These are phyloP conservation scores for Ascobolus immersus DNA, from an alignment of 495 filamentous ascomycete genomes.

Conservation along the genomic window DNA sequence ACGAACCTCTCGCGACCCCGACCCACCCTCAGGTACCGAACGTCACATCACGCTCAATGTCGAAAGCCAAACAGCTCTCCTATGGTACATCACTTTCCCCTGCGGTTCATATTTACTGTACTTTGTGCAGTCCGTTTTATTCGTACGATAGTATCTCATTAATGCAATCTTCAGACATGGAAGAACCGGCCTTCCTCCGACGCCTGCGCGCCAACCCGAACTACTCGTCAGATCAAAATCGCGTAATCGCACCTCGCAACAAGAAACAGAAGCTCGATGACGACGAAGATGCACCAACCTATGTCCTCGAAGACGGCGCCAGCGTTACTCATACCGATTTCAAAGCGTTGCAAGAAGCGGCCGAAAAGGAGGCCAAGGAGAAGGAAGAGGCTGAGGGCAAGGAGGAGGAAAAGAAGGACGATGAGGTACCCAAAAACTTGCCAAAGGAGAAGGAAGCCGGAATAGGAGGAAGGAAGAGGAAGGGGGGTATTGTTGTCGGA, in stretches of 20 bases:
- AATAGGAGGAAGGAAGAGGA: no score
- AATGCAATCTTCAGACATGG: conserved; percentile 13
- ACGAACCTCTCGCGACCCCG: neutral
- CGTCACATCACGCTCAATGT: conserved; percentile 12
- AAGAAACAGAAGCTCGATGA: conserved; percentile 16
- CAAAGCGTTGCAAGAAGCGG: conserved; percentile 17
- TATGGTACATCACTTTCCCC: conserved; percentile 17
- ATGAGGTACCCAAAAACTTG: no score
- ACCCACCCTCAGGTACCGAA: neutral
- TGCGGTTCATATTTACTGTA: neutral
- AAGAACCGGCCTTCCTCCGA: conserved; percentile 19
- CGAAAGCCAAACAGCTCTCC: conserved; percentile 22
- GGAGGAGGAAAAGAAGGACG: neutral
- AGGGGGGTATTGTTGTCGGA: no score
- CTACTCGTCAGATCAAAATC: conserved; percentile 18
- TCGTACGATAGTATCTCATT: neutral
- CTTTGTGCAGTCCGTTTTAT: neutral
- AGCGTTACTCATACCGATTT: conserved; percentile 21
- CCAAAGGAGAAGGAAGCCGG: no score
- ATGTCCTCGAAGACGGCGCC: conserved; percentile 23
- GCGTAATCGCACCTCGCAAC: conserved; percentile 19
- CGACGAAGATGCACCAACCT: conserved; percentile 23
- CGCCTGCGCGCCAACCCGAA: conserved; percentile 20
- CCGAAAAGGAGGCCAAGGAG: conserved; percentile 6
- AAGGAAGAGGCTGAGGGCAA: conserved; percentile 1